A percentile compares a stretch with the other conserved stretches of the same genome.
Evolutionary conservation across 441 rosid species (phyloP).

Genomic region (Populus trichocarpa): DNA sequence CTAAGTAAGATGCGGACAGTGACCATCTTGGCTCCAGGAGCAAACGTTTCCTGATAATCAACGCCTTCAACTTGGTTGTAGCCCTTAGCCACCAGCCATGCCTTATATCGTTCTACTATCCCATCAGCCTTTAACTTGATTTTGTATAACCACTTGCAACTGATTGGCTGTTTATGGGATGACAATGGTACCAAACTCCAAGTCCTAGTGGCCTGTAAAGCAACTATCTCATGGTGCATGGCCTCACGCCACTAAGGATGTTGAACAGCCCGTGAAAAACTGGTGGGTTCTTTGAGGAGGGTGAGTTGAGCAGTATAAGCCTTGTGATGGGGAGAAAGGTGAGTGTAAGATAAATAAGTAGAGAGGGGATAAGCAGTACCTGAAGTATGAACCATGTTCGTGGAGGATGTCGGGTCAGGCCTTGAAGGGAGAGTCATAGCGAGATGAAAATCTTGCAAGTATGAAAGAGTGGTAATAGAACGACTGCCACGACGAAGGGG

Average conservation of each 20-base stretch:
- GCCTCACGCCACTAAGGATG: background rate
- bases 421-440: background rate
- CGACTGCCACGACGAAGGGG: no score
- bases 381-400: no score
- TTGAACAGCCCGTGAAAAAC: background rate
- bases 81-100: background rate
- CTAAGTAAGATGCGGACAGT: no score
- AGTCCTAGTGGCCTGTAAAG: background rate
- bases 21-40: no score
- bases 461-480: background rate
- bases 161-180: background rate
- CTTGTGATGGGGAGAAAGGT: no score
- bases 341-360: no score
- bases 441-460: background rate
- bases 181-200: background rate
- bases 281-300: no score
- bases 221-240: background rate
- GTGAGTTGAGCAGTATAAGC: no score
- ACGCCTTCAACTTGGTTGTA: background rate
- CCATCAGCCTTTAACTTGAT: background rate
- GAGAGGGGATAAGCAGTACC: no score
- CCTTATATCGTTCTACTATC: background rate
- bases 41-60: background rate
- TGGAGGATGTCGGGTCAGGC: background rate
- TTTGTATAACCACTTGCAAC: background rate